These are phyloP conservation scores for Canariomyces notabilis DNA, from an alignment of 2,329 filamentous ascomycete genomes.

Conservation along the genomic window DNA sequence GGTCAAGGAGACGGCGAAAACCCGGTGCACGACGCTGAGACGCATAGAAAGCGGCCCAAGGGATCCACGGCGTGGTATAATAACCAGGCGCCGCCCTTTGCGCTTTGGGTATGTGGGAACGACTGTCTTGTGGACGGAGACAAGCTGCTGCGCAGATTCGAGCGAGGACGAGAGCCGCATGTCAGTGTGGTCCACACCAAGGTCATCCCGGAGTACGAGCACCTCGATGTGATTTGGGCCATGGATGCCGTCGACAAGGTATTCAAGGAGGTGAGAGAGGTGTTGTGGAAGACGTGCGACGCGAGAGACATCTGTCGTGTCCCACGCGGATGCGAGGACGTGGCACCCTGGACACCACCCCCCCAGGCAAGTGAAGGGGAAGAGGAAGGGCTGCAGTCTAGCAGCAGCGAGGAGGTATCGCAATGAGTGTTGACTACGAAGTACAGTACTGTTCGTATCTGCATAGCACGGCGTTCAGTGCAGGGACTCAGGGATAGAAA, in stretches of 20 bases:
- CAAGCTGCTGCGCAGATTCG: slow-evolving; percentile 67
- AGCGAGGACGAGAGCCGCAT: slow-evolving; percentile 72
- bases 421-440: background rate
- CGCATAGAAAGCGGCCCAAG: slow-evolving; percentile 36
- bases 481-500: too few relatives aligned
- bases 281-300: slow-evolving; percentile 74
- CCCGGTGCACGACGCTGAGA: slow-evolving; percentile 28
- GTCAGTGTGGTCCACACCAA: slow-evolving; percentile 77
- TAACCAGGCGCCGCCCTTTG: slow-evolving; percentile 71
- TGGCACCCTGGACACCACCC: slow-evolving; percentile 37
- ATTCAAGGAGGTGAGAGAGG: slow-evolving; percentile 71
- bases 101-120: slow-evolving; percentile 78
- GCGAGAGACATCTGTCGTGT: slow-evolving; percentile 52
- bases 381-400: slow-evolving; percentile 27
- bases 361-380: slow-evolving; percentile 4
- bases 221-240: slow-evolving; percentile 92
- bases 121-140: slow-evolving; percentile 82
- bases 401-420: slow-evolving; percentile 23
- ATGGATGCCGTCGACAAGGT: slow-evolving; percentile 83
- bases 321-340: slow-evolving; percentile 58
- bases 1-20: slow-evolving; percentile 16
- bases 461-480: too few relatives aligned
- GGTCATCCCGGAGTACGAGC: slow-evolving; percentile 82
- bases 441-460: too few relatives aligned
- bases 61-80: slow-evolving; percentile 75